These are phyloP conservation scores for Meyerozyma carpophila DNA, from an alignment of 1,139 yeast species.

Conservation along the genomic window DNA sequence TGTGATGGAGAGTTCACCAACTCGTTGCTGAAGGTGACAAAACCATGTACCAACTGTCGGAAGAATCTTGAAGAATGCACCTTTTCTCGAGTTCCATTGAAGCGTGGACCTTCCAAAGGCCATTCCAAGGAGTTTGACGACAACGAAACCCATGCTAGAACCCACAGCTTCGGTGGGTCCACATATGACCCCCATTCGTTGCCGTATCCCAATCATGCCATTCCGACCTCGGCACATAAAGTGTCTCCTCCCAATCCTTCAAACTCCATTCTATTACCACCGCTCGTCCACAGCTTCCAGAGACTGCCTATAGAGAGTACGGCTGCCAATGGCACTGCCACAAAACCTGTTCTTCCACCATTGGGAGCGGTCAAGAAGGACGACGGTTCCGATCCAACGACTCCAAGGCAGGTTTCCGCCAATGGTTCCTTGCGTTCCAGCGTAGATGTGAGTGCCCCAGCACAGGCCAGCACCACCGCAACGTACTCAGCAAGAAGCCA, in stretches of 20 bases:
- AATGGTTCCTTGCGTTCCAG: not conserved
- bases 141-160: constrained; percentile 12
- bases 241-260: not conserved
- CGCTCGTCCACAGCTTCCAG: not conserved
- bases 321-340: not conserved
- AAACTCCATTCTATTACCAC: not conserved
- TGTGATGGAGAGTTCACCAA: constrained; percentile 54
- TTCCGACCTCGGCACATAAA: not conserved
- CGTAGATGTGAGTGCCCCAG: not conserved
- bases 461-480: not conserved
- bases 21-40: constrained; percentile 38
- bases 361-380: not conserved
- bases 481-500: constrained; percentile 9
- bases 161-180: not conserved
- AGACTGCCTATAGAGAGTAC: not conserved
- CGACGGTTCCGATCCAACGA: not conserved
- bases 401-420: not conserved
- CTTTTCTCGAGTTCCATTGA: constrained; percentile 64
- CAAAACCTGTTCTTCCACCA: not conserved
- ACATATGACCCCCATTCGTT: not conserved
- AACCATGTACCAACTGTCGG: constrained; percentile 52
- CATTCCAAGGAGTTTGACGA: constrained; percentile 44
- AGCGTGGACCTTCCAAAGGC: constrained; percentile 76
- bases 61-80: constrained; percentile 53
- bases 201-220: not conserved